Evolutionary conservation across 1,284 basidiomycete species (phyloP), one percentile per base, ranked within the genome.

Genomic region (Cutaneotrichosporon sp.): DNA sequence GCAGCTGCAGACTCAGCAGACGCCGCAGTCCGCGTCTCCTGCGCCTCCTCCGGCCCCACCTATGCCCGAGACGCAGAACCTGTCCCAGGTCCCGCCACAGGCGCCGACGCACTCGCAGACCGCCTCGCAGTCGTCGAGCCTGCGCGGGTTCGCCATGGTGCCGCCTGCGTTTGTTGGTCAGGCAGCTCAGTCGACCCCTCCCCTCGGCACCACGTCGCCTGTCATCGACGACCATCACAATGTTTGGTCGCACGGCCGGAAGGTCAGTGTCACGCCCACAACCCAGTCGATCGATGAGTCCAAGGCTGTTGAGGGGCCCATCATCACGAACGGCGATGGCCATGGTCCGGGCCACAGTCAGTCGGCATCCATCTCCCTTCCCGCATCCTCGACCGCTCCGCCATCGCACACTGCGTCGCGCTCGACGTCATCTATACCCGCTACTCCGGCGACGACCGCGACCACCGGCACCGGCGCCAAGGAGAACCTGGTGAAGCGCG

Each of bases 401-500:
- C 26, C 49, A 7, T 55, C 56, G 22, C 55, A 60, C 58, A 50
- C 52, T 14, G 42, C 50, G 10, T 50, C 56, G 40, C 58, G 61
- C 34, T 59, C 61, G 10, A 53, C 61, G 1, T 40, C 59, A 9
- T 65, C 64, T 2, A 42, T 64, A 9, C 64, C 66, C 1, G 34
- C 30, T 32, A 68, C 52, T 26, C 57, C 67, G 18, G 62, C 62
- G 7, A 30, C 61, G 1, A 6, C 42, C 4, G 9, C n/a, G 5
- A 52, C 14, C 26, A 60, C 58, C 1, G 62, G 57, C 14, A 61
- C 22, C 56, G 63, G 31, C 58, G 62, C 57, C 62, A 61, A 53
- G 40, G 60, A 53, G 5, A 63, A 38, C 31, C 62, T 68, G 14
- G 52, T 71, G 16, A 80, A 81, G 64, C 76, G 76, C 21, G 76